Base-by-base conservation (phyloP, 805 yeast genomes). In the Pichia exigua region DNA sequence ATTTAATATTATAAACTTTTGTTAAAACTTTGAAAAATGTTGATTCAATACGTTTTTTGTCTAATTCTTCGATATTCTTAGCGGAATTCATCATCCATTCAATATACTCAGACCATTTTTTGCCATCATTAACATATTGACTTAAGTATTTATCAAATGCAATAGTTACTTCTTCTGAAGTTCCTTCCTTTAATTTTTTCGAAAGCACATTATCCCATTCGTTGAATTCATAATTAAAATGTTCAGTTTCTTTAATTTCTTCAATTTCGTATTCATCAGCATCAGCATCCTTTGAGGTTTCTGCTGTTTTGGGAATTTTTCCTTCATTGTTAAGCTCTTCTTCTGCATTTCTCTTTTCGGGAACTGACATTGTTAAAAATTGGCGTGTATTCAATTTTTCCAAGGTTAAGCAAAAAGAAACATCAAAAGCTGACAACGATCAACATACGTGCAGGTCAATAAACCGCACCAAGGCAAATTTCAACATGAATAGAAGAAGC, bases 81-180 rank as follows among this genome's bases (percentile, higher is more conserved):
- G 20, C 35, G 3, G 39, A 3, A 9, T 44, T 48, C 46, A 57
- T 46, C 44, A 55, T 44, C 58, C 77, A 78, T 49, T 79, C 78
- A 52, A 87, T 78, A 65, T 87, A 90, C 42, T 71, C 74, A 35
- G 81, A 73, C 96, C 97, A 92, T n/a, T 82, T 76, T 18, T 75
- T 73, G 1, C 85, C 85, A 58, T 83, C 81, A 50, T 75, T 77
- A 27, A 87, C 88, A 71, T 87, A 91, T 10, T 77, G 71, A 20
- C 65, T 65, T 44, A 91, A 74, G 59, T 85, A 81, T 21, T 76
- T 68, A 49, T 83, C 84, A 64, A 77, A 89, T 0, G 75, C 73
- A 9, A 72, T 69, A 39, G 85, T 68, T 2, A 85, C 81, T 48
- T 78, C 79, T 27, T 80, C 87, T 47, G 74, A 76, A 30, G 35